These are phyloP conservation scores for Trichophyton verrucosum DNA, from an alignment of 2,329 filamentous ascomycete species.

Conservation along the genomic window DNA sequence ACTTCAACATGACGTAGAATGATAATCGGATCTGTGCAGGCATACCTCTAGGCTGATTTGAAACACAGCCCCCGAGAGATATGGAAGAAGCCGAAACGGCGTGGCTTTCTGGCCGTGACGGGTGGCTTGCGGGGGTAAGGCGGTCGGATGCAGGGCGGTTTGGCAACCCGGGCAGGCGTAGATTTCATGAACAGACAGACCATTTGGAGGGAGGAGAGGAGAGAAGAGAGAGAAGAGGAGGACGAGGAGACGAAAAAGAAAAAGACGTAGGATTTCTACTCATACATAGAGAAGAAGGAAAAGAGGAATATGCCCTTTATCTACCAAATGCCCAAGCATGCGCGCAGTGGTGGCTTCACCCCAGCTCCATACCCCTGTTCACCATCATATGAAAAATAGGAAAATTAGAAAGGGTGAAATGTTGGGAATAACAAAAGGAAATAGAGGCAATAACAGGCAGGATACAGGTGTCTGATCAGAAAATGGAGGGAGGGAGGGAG, in stretches of 20 bases:
- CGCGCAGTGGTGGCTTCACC: background rate
- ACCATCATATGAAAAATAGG: background rate
- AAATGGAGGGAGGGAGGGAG: background rate
- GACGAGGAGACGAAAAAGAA: too few species aligned
- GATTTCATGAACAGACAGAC: background rate
- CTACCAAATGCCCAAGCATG: slow-evolving; percentile 3
- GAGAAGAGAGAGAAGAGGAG: too few species aligned
- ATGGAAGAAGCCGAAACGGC: background rate
- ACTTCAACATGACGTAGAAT: background rate
- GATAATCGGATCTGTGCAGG: background rate
- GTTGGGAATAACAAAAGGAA: background rate
- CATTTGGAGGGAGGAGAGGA: too few species aligned
- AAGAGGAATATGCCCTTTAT: background rate
- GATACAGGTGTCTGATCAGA: background rate
- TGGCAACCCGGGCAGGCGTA: background rate
- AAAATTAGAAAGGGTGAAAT: background rate
- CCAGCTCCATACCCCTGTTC: slow-evolving; percentile 1
- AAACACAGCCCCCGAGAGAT: background rate
- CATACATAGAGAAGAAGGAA: background rate
- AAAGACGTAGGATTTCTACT: background rate
- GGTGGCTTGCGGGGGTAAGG: background rate
- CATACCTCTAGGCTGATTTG: background rate
- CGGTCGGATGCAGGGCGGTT: background rate
- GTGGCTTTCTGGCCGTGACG: background rate
- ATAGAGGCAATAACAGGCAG: background rate